phyloP scores from a whole-genome alignment of 768 basidiomycete species.

The Pisolithus marmoratus region DNA sequence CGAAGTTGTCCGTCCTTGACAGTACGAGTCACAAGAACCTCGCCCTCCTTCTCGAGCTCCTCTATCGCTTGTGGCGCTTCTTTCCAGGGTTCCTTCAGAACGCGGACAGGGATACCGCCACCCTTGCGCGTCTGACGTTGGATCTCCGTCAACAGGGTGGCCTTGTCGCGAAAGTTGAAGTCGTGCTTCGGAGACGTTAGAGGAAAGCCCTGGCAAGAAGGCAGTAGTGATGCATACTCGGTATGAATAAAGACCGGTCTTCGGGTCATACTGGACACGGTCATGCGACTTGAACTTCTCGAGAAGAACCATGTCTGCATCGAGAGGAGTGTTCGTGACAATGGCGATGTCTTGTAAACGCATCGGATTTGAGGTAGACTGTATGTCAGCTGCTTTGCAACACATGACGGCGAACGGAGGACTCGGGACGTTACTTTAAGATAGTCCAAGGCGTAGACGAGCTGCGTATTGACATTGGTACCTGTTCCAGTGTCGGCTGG shows the following conservation, averaged over 20 bases:
- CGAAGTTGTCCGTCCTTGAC: constrained; percentile 76
- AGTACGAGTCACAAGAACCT: constrained; percentile 83
- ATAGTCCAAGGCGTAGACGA: constrained; percentile 77
- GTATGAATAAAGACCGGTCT: constrained; percentile 83
- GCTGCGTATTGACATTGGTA: constrained; percentile 78
- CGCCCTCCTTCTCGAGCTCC: constrained; percentile 85
- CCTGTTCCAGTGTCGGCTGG: constrained; percentile 83
- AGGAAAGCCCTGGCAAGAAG: constrained; percentile 2
- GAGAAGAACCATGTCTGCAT: constrained; percentile 62
- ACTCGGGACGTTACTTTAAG: constrained; percentile 53
- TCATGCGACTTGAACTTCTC: constrained; percentile 84
- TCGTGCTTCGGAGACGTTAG: constrained; percentile 56
- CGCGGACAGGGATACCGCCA: constrained; percentile 77
- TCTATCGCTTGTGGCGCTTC: constrained; percentile 79
- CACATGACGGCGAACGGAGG: constrained; percentile 2
- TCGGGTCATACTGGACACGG: constrained; percentile 70
- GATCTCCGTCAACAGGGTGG: constrained; percentile 77
- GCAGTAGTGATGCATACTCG: constrained; percentile 45
- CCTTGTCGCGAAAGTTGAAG: constrained; percentile 80
- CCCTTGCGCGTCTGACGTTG: constrained; percentile 80
- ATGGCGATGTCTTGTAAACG: constrained; percentile 85
- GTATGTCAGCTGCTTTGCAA: constrained; percentile 6
- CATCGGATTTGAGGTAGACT: constrained; percentile 74
- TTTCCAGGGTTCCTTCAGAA: constrained; percentile 88
- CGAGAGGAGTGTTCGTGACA: constrained; percentile 69